A percentile compares a stretch with the other conserved stretches of the same genome.
Evolutionary conservation across 495 filamentous ascomycete species (phyloP).

Genomic region (Aspergillus funiculosus): DNA sequence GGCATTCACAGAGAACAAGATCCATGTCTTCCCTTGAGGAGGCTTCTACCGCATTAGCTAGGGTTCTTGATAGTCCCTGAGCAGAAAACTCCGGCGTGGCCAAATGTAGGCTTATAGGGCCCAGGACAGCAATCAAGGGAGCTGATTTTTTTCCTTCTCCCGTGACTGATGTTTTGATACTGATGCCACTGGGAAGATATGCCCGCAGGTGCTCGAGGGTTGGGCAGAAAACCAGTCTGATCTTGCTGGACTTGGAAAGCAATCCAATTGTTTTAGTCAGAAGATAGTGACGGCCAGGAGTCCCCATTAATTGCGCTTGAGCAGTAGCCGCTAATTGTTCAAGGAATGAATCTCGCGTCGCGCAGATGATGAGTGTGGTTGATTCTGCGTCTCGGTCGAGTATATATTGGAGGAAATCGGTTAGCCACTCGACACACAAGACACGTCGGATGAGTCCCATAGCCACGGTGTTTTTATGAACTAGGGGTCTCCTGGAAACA

Average conservation of each 20-base stretch:
- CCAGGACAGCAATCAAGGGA: conserved; percentile 56
- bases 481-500: background rate
- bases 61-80: conserved; percentile 68
- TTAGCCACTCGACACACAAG: conserved; percentile 24
- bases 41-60: conserved; percentile 62
- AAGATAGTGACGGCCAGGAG: conserved; percentile 34
- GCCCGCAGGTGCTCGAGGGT: conserved; percentile 72
- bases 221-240: conserved; percentile 65
- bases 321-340: conserved; percentile 35
- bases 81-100: conserved; percentile 75
- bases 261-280: conserved; percentile 61
- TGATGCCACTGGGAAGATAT: conserved; percentile 49
- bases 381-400: conserved; percentile 48
- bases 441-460: conserved; percentile 26
- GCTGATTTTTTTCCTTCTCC: conserved; percentile 3
- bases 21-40: conserved; percentile 35
- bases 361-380: conserved; percentile 66
- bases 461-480: conserved; percentile 6
- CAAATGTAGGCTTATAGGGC: conserved; percentile 62
- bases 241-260: conserved; percentile 58
- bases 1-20: conserved; percentile 40
- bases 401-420: conserved; percentile 59
- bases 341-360: conserved; percentile 58
- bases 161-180: background rate
- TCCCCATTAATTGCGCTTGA: conserved; percentile 16